phyloP scores from a whole-genome alignment of 2,329 filamentous ascomycete genomes.

The Bretziella fagacearum region DNA sequence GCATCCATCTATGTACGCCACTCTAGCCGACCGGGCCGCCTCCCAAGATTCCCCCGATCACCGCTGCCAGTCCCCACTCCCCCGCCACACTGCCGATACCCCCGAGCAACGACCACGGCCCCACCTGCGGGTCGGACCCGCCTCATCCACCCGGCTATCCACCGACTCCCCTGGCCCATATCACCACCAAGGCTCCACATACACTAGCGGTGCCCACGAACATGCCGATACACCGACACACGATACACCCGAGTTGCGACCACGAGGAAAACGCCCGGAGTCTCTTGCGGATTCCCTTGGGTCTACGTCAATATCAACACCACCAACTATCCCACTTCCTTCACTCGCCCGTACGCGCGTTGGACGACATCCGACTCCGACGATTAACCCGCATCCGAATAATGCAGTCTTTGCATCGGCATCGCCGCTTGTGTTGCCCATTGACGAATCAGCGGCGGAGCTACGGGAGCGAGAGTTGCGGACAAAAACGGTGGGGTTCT shows the following conservation, averaged over 20 bases:
- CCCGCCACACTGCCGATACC: not conserved
- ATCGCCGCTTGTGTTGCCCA: not conserved
- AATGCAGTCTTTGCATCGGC: not conserved
- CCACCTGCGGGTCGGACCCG: not conserved
- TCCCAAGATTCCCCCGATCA: not conserved
- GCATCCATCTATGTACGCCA: constrained; percentile 11
- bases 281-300: constrained; percentile 7
- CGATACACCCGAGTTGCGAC: constrained; percentile 6
- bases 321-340: not conserved
- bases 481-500: constrained; percentile 37
- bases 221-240: constrained; percentile 4
- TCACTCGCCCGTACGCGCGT: not conserved
- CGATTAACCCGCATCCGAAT: not conserved
- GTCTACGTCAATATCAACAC: not conserved
- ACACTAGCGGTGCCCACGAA: not conserved
- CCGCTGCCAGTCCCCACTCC: not conserved
- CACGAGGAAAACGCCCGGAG: constrained; percentile 13
- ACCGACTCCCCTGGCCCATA: constrained; percentile 1
- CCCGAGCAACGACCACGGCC: not conserved
- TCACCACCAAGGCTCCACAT: not conserved
- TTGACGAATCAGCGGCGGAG: constrained; percentile 13
- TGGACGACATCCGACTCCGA: not conserved
- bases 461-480: constrained; percentile 20
- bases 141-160: not conserved
- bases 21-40: constrained; percentile 9